These are phyloP conservation scores for Musa balbisiana DNA, from an alignment of 202 grass and related monocot genomes.

Conservation along the genomic window DNA sequence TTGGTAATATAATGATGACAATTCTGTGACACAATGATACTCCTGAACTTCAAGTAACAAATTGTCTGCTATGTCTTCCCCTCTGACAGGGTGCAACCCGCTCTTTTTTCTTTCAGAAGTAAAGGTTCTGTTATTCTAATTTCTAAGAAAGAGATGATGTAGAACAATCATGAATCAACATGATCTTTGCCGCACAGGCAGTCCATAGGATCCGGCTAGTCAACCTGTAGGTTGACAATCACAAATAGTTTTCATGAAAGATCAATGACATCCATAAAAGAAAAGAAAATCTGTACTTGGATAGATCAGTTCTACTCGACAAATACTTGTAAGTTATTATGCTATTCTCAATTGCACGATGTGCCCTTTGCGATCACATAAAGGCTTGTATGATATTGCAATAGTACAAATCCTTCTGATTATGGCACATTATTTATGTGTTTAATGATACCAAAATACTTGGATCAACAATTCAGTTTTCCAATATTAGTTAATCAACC, in stretches of 20 bases:
- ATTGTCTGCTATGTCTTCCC: neutral
- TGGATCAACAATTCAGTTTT: neutral
- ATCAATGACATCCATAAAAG: neutral
- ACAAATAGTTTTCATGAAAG: no score
- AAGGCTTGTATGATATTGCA: neutral
- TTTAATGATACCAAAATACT: no score
- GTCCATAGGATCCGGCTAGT: no score
- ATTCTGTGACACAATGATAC: neutral
- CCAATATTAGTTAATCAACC: neutral
- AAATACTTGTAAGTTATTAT: neutral
- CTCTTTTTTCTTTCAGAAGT: no score
- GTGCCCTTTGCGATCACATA: neutral
- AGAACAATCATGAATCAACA: no score
- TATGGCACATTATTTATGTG: neutral
- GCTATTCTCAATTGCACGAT: neutral
- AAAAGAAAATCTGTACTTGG: neutral
- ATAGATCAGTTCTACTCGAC: no score
- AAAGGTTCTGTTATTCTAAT: no score
- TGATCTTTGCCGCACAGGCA: no score
- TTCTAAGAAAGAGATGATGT: no score
- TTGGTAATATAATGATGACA: neutral
- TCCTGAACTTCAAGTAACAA: neutral
- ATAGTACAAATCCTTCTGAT: neutral
- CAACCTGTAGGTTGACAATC: no score
- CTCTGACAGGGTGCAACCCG: no score